Percentiles rank a stretch among this genome's conserved stretches.
These are phyloP conservation scores for Rugosomyces carneus DNA, from an alignment of 1,284 basidiomycete species.

Conservation along the genomic window DNA sequence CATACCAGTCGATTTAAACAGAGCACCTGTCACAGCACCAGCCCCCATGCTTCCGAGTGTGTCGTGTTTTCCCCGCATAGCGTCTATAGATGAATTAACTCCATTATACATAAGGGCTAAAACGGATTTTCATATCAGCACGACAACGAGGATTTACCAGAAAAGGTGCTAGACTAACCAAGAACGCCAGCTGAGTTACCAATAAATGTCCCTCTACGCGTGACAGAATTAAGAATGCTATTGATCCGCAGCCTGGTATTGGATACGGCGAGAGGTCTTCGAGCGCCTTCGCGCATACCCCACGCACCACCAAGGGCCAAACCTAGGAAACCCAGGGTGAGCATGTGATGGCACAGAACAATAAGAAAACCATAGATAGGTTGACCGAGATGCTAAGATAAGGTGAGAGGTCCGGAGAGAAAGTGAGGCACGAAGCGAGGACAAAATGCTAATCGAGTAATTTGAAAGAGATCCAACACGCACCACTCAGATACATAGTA, in stretches of 20 bases:
- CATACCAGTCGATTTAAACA: conserved; percentile 93
- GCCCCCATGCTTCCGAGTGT: conserved; percentile 87
- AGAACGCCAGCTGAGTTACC: conserved; percentile 98
- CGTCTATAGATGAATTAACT: conserved; percentile 92
- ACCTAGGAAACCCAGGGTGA: conserved; percentile 64
- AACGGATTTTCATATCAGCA: conserved; percentile 23
- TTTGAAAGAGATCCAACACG: conserved; percentile 58
- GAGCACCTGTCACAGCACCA: conserved; percentile 84
- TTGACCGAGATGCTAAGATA: conserved; percentile 50
- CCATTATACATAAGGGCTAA: conserved; percentile 94
- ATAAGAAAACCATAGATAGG: conserved; percentile 61
- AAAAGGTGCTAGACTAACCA: conserved; percentile 55
- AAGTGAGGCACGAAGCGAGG: conserved; percentile 41
- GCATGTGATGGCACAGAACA: conserved; percentile 71
- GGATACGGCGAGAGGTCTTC: conserved; percentile 78
- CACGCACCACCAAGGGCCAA: conserved; percentile 90
- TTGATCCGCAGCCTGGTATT: conserved; percentile 91
- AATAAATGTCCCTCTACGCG: conserved; percentile 93
- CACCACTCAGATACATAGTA: conserved; percentile 96
- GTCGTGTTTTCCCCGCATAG: conserved; percentile 88
- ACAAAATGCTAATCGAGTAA: conserved; percentile 45
- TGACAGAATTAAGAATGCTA: conserved; percentile 94
- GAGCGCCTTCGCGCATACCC: conserved; percentile 93
- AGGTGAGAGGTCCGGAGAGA: conserved; percentile 51
- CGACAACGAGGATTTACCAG: conserved; percentile 18